phyloP scores from a whole-genome alignment of 192 early-diverging fungal genomes.

The Ambispora gerdemannii region DNA sequence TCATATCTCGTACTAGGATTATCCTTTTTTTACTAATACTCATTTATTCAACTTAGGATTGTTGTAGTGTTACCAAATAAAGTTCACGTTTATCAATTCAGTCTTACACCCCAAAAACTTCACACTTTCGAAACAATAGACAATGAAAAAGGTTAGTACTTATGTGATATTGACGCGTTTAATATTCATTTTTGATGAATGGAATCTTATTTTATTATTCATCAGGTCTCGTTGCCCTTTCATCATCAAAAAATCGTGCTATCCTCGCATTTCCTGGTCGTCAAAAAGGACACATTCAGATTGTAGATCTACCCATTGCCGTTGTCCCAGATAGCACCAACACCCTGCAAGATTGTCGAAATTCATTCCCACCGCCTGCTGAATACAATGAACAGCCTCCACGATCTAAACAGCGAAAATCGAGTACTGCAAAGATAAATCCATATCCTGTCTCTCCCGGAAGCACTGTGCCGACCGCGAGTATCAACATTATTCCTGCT shows the following conservation, averaged over 20 bases:
- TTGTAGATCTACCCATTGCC: slow-evolving; percentile 64
- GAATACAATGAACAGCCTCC: slow-evolving; percentile 32
- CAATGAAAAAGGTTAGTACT: slow-evolving; percentile 60
- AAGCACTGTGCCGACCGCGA: slow-evolving; percentile 47
- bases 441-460: slow-evolving; percentile 25
- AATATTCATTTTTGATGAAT: background rate
- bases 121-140: slow-evolving; percentile 81
- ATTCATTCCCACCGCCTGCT: background rate
- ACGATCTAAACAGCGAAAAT: slow-evolving; percentile 29
- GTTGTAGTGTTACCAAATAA: slow-evolving; percentile 74
- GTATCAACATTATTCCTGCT: slow-evolving; percentile 77
- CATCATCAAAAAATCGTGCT: slow-evolving; percentile 60
- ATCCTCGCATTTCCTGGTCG: slow-evolving; percentile 82
- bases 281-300: slow-evolving; percentile 81
- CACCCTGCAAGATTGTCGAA: background rate
- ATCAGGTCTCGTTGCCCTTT: slow-evolving; percentile 64
- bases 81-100: slow-evolving; percentile 77
- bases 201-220: background rate
- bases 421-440: background rate
- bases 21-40: slow-evolving; percentile 19
- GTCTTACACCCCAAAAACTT: slow-evolving; percentile 63
- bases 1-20: too few species aligned
- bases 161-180: background rate
- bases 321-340: background rate
- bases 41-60: slow-evolving; percentile 48